These are phyloP conservation scores for Cytospora chrysosperma DNA, from an alignment of 2,329 filamentous ascomycete species.

Conservation along the genomic window DNA sequence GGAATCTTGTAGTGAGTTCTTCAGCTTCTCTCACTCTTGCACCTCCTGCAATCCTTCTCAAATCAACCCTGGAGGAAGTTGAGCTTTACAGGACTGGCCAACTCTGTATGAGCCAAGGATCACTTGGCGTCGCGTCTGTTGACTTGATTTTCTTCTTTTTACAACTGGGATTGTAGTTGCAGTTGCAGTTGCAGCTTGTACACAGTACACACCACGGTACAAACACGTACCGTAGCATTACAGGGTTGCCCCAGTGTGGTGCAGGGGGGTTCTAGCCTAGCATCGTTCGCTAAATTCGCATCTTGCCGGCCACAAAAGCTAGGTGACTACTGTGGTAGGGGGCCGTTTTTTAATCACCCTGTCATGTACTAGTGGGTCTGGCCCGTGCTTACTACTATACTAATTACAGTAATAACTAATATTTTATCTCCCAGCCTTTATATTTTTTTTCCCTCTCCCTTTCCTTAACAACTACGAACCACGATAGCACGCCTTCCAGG, in stretches of 20 bases:
- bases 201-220: neutral
- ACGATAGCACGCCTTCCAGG: no score
- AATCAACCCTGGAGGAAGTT: neutral
- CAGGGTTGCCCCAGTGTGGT: no score
- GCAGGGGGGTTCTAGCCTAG: neutral
- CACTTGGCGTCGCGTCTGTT: neutral
- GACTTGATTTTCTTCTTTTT: slow-evolving; percentile 3
- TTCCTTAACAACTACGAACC: no score
- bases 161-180: neutral
- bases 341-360: no score
- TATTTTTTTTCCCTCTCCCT: no score
- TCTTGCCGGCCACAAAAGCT: neutral
- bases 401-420: no score
- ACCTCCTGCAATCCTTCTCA: neutral
- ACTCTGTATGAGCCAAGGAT: slow-evolving; percentile 4
- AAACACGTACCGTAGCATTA: no score
- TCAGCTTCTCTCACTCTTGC: neutral
- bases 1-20: neutral
- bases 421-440: no score
- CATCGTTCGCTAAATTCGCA: neutral
- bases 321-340: no score
- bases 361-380: no score
- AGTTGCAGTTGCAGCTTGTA: neutral
- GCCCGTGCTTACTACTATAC: no score
- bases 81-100: neutral